phyloP scores from a whole-genome alignment of 768 basidiomycete species.

The Leccinum subgranulosum region DNA sequence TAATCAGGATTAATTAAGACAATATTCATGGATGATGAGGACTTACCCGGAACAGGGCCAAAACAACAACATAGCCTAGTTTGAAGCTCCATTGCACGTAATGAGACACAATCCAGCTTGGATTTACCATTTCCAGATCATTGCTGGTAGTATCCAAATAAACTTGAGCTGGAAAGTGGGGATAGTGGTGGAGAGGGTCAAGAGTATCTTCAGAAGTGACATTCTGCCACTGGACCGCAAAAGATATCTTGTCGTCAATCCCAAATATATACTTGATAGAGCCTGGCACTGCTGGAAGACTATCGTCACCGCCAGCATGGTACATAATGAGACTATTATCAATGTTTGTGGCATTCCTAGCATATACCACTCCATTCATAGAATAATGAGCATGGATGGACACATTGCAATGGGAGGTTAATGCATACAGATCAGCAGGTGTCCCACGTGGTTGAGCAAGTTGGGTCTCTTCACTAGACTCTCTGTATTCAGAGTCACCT shows the following conservation, averaged over 20 bases:
- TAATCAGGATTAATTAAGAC: too few species aligned
- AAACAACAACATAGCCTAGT: background rate
- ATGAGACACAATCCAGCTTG: background rate
- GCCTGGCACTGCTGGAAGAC: background rate
- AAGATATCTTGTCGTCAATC: background rate
- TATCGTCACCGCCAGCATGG: background rate
- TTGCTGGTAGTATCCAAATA: background rate
- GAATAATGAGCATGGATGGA: background rate
- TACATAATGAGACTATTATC: background rate
- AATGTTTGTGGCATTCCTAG: background rate
- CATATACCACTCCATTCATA: background rate
- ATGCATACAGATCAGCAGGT: background rate
- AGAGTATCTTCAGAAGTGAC: background rate
- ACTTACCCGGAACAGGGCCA: background rate
- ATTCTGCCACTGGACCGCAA: background rate
- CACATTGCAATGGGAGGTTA: background rate
- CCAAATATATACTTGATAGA: conserved; percentile 2
- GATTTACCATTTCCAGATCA: background rate
- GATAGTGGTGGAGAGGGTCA: background rate
- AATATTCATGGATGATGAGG: too few species aligned
- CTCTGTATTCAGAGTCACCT: background rate
- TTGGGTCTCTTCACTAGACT: background rate
- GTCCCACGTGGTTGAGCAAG: too few species aligned
- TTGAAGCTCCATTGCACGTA: background rate
- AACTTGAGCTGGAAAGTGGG: background rate